Conservation (phyloP, 2,329 filamentous ascomycete species). For the Fusarium sp. region DNA sequence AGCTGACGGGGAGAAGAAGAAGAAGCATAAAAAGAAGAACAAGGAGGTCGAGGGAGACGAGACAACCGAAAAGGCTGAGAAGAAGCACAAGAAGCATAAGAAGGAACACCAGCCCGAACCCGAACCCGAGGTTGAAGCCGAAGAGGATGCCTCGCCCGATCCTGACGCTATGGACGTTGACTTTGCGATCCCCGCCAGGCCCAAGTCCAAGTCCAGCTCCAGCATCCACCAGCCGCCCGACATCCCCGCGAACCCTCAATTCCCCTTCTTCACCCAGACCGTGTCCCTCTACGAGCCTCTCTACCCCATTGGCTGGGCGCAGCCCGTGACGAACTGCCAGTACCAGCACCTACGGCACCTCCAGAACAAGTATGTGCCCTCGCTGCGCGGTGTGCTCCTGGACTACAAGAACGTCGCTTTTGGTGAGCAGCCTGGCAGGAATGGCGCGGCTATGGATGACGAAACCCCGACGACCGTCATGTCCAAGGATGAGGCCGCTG, state of each 20-base stretch:
- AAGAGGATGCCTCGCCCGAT: conserved; percentile 32
- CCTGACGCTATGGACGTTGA: conserved; percentile 55
- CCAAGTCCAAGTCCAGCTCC: conserved; percentile 41
- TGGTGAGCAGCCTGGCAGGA: conserved; percentile 66
- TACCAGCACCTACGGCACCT: conserved; percentile 80
- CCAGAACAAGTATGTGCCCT: conserved; percentile 79
- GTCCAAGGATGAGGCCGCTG: conserved; percentile 83
- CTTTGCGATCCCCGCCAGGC: conserved; percentile 38
- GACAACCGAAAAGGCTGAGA: conserved; percentile 26
- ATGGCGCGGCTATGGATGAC: conserved; percentile 59
- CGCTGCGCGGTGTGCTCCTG: conserved; percentile 78
- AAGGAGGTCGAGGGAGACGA: conserved; percentile 34
- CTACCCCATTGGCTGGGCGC: conserved; percentile 75
- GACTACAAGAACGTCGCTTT: conserved; percentile 77
- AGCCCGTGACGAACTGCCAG: conserved; percentile 76
- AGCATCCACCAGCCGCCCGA: conserved; percentile 52
- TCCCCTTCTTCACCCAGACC: conserved; percentile 82
- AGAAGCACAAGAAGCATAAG: conserved; percentile 47
- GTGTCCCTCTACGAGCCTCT: conserved; percentile 84
- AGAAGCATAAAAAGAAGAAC: conserved; percentile 45
- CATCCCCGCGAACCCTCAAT: conserved; percentile 57
- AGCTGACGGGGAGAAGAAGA: conserved; percentile 39
- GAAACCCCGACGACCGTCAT: conserved; percentile 58
- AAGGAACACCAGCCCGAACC: conserved; percentile 41
- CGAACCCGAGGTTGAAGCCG: conserved; percentile 26